These are phyloP conservation scores for Spinacia oleracea DNA, from an alignment of 179 eudicot species.

Conservation along the genomic window DNA sequence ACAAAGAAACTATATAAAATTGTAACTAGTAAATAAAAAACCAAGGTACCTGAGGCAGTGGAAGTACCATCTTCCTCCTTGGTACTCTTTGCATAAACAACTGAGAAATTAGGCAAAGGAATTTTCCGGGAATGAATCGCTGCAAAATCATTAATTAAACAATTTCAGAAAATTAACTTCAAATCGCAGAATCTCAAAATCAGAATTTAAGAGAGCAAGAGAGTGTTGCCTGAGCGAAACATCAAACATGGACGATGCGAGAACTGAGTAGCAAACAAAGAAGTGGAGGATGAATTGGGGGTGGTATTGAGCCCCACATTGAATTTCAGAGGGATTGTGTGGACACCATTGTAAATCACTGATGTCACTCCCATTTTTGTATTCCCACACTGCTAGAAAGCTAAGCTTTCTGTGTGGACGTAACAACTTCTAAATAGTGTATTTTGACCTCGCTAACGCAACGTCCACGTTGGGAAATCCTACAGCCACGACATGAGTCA, in stretches of 20 bases:
- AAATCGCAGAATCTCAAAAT: background rate
- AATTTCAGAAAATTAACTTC: no score
- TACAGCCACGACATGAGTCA: no score
- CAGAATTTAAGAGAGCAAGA: background rate
- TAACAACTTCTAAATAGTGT: background rate
- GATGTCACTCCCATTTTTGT: slow-evolving; percentile 1
- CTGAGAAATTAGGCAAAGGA: slow-evolving; percentile 10
- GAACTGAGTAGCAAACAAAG: background rate
- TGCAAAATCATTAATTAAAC: slow-evolving; percentile 22
- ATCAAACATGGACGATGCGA: slow-evolving; percentile 17
- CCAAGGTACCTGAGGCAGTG: slow-evolving; percentile 45
- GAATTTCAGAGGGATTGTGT: background rate
- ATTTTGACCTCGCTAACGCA: background rate
- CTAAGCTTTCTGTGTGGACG: background rate
- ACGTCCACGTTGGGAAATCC: no score
- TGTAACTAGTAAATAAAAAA: background rate
- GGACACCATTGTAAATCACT: background rate
- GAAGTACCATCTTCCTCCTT: slow-evolving; percentile 54
- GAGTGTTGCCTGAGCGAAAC: slow-evolving; percentile 22
- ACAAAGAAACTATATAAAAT: no score
- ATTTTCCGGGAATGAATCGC: slow-evolving; percentile 24
- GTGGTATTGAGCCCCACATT: background rate
- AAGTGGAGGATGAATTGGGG: background rate
- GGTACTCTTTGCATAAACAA: slow-evolving; percentile 42
- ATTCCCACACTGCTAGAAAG: background rate